A percentile compares a stretch with the other conserved stretches of the same genome.
Conservation (phyloP, 495 filamentous ascomycete species). For the Penicillium desertorum region DNA sequence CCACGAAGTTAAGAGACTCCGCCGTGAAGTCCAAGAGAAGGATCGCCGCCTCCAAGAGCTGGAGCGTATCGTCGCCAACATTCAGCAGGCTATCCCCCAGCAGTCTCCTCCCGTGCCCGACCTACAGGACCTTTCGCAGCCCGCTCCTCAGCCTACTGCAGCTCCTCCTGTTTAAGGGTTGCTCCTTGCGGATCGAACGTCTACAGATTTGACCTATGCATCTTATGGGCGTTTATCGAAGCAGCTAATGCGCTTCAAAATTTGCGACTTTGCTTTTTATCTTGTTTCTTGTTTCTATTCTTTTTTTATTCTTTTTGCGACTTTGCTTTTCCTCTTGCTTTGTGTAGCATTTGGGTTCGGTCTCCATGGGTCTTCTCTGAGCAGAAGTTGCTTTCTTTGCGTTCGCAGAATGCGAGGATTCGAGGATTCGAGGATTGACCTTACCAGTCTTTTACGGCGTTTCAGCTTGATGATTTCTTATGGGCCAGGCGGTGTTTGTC, state of each 20-base stretch:
- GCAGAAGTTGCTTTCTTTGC: not conserved
- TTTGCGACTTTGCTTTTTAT: conserved; percentile 6
- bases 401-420: not conserved
- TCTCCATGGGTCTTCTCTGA: not conserved
- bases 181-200: not conserved
- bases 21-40: conserved; percentile 55
- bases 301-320: not conserved
- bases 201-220: conserved; percentile 16
- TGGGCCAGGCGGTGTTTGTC: conserved; percentile 30
- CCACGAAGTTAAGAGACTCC: conserved; percentile 57
- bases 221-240: conserved; percentile 24
- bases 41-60: conserved; percentile 47
- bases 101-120: conserved; percentile 20
- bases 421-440: conserved; percentile 1
- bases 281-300: not conserved
- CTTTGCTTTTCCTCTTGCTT: conserved; percentile 6
- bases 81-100: conserved; percentile 47
- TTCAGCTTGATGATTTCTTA: conserved; percentile 23
- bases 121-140: conserved; percentile 16
- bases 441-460: conserved; percentile 21
- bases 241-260: conserved; percentile 8
- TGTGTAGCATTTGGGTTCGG: conserved; percentile 22
- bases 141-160: conserved; percentile 20
- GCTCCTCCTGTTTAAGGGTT: conserved; percentile 19
- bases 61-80: conserved; percentile 45